Conservation (phyloP, 441 rosid genomes). For the Gossypium davidsonii region DNA sequence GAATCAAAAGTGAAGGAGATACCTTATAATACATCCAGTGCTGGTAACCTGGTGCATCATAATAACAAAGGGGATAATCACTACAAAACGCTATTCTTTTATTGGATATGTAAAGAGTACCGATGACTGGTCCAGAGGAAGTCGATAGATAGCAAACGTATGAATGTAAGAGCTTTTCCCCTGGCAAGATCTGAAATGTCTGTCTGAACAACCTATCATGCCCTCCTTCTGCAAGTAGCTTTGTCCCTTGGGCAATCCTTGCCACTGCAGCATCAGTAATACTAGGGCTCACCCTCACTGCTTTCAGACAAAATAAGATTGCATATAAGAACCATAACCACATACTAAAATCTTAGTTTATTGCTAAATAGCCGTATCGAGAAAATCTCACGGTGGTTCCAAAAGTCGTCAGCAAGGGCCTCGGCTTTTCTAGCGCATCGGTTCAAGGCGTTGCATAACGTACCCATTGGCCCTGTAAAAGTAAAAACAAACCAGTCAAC, state of each 20-base stretch:
- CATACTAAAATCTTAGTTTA: neutral
- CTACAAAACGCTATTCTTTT: constrained; percentile 59
- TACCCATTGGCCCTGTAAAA: constrained; percentile 49
- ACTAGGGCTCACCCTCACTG: constrained; percentile 64
- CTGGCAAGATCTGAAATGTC: constrained; percentile 41
- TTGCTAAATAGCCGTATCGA: neutral
- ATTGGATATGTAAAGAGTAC: constrained; percentile 63
- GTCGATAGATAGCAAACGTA: constrained; percentile 78
- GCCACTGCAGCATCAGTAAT: constrained; percentile 72
- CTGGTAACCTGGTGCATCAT: constrained; percentile 43
- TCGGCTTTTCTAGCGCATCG: constrained; percentile 53
- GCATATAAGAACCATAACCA: neutral
- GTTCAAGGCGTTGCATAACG: constrained; percentile 40
- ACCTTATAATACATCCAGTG: constrained; percentile 73
- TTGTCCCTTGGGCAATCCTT: constrained; percentile 69
- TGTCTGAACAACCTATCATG: constrained; percentile 60
- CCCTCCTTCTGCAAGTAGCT: constrained; percentile 72
- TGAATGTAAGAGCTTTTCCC: constrained; percentile 66
- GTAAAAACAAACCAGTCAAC: constrained; percentile 2
- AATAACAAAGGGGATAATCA: constrained; percentile 48
- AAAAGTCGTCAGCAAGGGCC: constrained; percentile 46
- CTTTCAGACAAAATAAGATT: constrained; percentile 5
- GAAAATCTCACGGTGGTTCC: constrained; percentile 54
- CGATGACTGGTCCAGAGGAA: constrained; percentile 65
- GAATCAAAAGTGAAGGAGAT: constrained; percentile 2